These are phyloP conservation scores for Berkeleyomyces basicola DNA, from an alignment of 2,329 filamentous ascomycete genomes.

Conservation along the genomic window DNA sequence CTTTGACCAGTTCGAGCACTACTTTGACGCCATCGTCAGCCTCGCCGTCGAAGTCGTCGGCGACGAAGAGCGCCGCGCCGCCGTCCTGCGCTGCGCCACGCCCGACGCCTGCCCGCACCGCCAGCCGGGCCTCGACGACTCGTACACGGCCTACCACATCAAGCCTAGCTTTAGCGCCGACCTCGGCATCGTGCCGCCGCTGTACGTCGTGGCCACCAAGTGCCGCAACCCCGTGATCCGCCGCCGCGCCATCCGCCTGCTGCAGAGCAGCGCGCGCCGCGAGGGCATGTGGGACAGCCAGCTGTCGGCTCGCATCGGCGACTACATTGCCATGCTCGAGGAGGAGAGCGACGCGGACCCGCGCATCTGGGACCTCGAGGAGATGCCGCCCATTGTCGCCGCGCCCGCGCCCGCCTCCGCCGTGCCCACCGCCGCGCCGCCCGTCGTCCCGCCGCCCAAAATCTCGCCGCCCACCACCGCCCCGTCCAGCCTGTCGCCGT, in stretches of 20 bases:
- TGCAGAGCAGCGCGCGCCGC: constrained; percentile 41
- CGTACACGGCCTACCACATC: constrained; percentile 33
- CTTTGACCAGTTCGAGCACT: constrained; percentile 36
- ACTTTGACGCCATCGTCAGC: constrained; percentile 39
- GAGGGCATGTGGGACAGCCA: constrained; percentile 57
- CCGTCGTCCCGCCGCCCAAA: neutral
- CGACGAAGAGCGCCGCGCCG: constrained; percentile 37
- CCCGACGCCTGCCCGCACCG: constrained; percentile 28
- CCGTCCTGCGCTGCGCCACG: constrained; percentile 29
- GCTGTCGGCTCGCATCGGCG: constrained; percentile 36
- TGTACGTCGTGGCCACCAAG: constrained; percentile 51
- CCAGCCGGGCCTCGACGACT: constrained; percentile 22
- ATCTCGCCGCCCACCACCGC: neutral
- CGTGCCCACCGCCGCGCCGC: neutral
- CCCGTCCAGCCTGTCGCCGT: neutral
- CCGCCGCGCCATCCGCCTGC: constrained; percentile 42
- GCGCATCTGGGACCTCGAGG: constrained; percentile 2
- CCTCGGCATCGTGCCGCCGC: constrained; percentile 44
- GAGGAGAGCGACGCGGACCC: constrained; percentile 25
- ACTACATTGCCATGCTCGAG: constrained; percentile 39
- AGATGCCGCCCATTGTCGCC: neutral
- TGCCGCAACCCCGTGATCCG: constrained; percentile 41
- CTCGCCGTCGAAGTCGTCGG: constrained; percentile 42
- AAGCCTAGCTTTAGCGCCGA: constrained; percentile 48
- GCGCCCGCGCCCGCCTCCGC: neutral